A percentile compares a stretch with the other conserved stretches of the same genome.
phyloP scores from a whole-genome alignment of 1,284 basidiomycete species.

The Tilletiopsis washingtonensis region DNA sequence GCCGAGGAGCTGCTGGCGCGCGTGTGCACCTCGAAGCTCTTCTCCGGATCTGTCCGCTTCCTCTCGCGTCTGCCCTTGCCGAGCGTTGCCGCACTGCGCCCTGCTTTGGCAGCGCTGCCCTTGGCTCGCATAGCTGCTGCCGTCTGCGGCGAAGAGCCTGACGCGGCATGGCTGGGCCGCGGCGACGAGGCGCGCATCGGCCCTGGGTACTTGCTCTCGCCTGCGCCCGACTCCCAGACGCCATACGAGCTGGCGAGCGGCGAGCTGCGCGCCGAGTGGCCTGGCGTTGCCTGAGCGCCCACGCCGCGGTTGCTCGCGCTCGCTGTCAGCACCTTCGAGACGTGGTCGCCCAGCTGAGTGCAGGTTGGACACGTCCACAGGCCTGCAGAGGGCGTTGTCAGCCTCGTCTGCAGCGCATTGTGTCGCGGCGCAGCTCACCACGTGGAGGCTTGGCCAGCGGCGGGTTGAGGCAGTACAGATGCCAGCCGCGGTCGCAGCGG shows the following conservation, averaged over 20 bases:
- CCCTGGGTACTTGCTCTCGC: constrained; percentile 7
- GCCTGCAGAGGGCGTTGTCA: too few species aligned
- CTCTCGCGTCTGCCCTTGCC: constrained; percentile 5
- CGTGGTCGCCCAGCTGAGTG: constrained; percentile 1
- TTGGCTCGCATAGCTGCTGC: not conserved
- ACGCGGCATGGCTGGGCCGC: constrained; percentile 1
- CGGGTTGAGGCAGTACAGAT: constrained; percentile 76
- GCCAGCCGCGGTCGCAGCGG: constrained; percentile 91
- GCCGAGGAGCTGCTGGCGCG: constrained; percentile 3
- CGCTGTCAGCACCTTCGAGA: too few species aligned
- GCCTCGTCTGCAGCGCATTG: too few species aligned
- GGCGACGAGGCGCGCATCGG: constrained; percentile 15
- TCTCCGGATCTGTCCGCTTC: constrained; percentile 11
- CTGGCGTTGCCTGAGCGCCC: too few species aligned
- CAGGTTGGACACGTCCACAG: constrained; percentile 41
- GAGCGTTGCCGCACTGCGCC: not conserved
- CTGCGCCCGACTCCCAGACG: constrained; percentile 15
- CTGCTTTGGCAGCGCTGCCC: not conserved
- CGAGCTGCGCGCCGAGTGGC: not conserved
- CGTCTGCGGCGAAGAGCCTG: constrained; percentile 3
- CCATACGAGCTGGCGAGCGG: constrained; percentile 16
- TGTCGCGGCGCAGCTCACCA: constrained; percentile 3
- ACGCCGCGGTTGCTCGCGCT: too few species aligned
- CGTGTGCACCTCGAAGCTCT: constrained; percentile 6
- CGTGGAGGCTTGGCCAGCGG: constrained; percentile 42